Evolutionary conservation across 768 basidiomycete species (phyloP).

Genomic region (Dentipellis fragilis): DNA sequence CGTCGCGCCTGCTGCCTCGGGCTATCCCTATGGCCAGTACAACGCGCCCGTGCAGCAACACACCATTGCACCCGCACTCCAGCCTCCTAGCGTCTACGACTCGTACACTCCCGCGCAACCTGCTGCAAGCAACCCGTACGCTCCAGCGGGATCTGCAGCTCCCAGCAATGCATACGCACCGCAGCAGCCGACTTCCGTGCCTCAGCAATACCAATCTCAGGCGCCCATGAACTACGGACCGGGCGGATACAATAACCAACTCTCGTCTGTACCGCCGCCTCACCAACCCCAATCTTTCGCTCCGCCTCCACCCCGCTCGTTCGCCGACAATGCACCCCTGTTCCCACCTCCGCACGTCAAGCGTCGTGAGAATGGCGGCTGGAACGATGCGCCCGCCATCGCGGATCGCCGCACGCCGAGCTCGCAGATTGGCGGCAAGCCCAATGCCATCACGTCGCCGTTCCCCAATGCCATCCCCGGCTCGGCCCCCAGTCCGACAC

Average conservation of each 20-base stretch:
- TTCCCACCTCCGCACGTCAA: slow-evolving; percentile 44
- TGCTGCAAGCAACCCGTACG: slow-evolving; percentile 15
- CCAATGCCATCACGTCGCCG: slow-evolving; percentile 71
- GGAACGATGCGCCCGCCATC: slow-evolving; percentile 81
- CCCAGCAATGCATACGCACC: slow-evolving; percentile 1
- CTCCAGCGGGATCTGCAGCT: slow-evolving; percentile 1
- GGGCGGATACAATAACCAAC: slow-evolving; percentile 11
- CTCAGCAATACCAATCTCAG: slow-evolving; percentile 5
- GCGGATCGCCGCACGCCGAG: slow-evolving; percentile 42
- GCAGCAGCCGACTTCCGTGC: slow-evolving; percentile 2
- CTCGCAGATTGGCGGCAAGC: slow-evolving; percentile 39
- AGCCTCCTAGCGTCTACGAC: slow-evolving; percentile 13
- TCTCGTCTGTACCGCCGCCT: slow-evolving; percentile 20
- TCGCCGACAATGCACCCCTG: slow-evolving; percentile 30
- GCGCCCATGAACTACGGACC: slow-evolving; percentile 4
- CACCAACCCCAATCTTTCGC: slow-evolving; percentile 22
- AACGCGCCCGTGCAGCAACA: slow-evolving; percentile 14
- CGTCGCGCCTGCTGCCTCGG: slow-evolving; percentile 14
- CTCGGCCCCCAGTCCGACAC: slow-evolving; percentile 2
- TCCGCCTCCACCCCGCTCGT: slow-evolving; percentile 33
- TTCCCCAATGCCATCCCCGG: slow-evolving; percentile 54
- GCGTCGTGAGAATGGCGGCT: slow-evolving; percentile 62
- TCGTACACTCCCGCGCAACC: slow-evolving; percentile 12
- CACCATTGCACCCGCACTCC: slow-evolving; percentile 9
- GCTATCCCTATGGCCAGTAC: slow-evolving; percentile 15